A percentile compares a stretch with the other conserved stretches of the same genome.
phyloP scores from a whole-genome alignment of 805 yeast species.

The Yamadazyma sp. region DNA sequence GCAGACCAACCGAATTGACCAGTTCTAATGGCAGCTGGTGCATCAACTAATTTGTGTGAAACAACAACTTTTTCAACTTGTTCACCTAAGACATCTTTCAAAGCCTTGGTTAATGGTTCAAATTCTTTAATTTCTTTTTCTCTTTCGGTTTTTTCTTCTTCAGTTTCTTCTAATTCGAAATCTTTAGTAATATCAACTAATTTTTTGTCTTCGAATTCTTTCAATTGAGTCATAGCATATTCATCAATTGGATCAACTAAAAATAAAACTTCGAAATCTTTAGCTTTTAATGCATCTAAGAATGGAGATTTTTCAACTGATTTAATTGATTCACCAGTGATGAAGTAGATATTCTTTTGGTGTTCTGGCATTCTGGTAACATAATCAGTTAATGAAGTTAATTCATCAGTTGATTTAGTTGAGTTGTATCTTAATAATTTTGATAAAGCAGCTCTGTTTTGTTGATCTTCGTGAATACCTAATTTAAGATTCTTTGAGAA shows the following conservation, averaged over 20 bases:
- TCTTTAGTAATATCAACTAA: constrained; percentile 99
- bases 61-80: constrained; percentile 99
- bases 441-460: constrained; percentile 94
- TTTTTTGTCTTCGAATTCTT: constrained; percentile 99
- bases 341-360: constrained; percentile 99
- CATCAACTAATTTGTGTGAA: constrained; percentile 93
- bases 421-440: constrained; percentile 96
- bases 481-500: constrained; percentile 97
- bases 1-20: constrained; percentile 99
- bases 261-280: constrained; percentile 97
- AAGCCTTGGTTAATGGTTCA: constrained; percentile 91
- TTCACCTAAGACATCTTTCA: constrained; percentile 97
- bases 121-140: constrained; percentile 90
- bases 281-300: constrained; percentile 97
- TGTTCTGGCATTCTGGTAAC: constrained; percentile 99
- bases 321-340: constrained; percentile 98
- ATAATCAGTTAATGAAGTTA: constrained; percentile 93
- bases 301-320: constrained; percentile 99
- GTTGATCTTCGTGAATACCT: constrained; percentile 98
- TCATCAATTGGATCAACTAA: constrained; percentile 99
- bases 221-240: constrained; percentile 98
- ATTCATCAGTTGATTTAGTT: constrained; percentile 91
- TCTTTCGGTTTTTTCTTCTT: constrained; percentile 93
- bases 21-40: constrained; percentile 99
- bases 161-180: constrained; percentile 97